Percentiles rank a stretch among this genome's conserved stretches.
phyloP scores from a whole-genome alignment of 768 basidiomycete species.

The Podaxis rugospora region DNA sequence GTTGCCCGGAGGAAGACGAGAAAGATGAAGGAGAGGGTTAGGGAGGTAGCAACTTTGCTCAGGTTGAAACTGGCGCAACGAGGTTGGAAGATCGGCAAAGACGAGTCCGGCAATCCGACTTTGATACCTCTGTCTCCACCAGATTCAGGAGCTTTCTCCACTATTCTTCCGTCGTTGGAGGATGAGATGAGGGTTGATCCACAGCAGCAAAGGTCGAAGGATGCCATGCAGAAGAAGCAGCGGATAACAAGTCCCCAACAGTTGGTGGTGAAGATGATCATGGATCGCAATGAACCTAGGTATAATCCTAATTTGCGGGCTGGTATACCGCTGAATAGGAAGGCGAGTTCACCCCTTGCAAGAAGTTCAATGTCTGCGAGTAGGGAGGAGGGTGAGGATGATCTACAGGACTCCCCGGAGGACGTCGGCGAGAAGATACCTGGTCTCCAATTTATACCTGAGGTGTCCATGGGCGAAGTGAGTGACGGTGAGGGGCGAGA shows the following conservation, averaged over 20 bases:
- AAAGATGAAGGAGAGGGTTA: slow-evolving; percentile 5
- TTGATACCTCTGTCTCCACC: background rate
- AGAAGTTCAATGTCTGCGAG: background rate
- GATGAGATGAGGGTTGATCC: slow-evolving; percentile 3
- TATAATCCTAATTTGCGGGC: slow-evolving; percentile 2
- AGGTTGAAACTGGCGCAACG: slow-evolving; percentile 6
- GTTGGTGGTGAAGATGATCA: slow-evolving; percentile 9
- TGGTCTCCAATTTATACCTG: background rate
- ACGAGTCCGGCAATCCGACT: background rate
- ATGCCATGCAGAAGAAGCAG: background rate
- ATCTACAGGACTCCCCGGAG: background rate
- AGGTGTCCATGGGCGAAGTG: background rate
- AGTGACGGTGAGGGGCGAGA: background rate
- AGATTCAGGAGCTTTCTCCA: background rate
- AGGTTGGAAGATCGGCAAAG: slow-evolving; percentile 5
- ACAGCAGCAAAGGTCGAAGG: background rate
- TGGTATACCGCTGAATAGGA: background rate
- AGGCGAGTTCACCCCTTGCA: background rate
- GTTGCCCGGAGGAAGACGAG: slow-evolving; percentile 5
- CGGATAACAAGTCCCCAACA: slow-evolving; percentile 6
- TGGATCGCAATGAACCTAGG: slow-evolving; percentile 7
- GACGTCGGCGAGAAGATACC: background rate
- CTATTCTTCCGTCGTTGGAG: background rate
- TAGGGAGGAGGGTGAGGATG: background rate
- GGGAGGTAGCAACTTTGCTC: slow-evolving; percentile 6